phyloP scores from a whole-genome alignment of 306 rosid genomes.

The Cicer bijugum region DNA sequence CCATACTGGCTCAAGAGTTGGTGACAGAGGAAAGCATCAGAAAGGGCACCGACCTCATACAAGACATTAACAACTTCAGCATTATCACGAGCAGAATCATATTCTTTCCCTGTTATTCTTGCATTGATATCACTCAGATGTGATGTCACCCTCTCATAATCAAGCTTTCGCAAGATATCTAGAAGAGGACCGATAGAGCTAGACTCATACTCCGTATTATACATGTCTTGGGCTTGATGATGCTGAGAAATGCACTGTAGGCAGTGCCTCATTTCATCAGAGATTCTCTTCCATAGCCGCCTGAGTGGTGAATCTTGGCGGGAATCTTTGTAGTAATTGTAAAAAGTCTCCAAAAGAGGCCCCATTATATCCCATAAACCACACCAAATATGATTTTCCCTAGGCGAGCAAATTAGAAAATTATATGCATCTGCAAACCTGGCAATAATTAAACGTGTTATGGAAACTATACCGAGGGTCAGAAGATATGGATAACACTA shows the following conservation, averaged over 20 bases:
- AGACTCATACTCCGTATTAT: conserved; percentile 68
- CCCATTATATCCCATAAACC: conserved; percentile 88
- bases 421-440: conserved; percentile 90
- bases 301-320: conserved; percentile 79
- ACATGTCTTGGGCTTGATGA: conserved; percentile 82
- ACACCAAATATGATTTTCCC: conserved; percentile 89
- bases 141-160: conserved; percentile 75
- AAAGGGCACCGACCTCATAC: conserved; percentile 82
- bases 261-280: conserved; percentile 70
- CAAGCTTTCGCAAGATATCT: conserved; percentile 75
- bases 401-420: conserved; percentile 67
- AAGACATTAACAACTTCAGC: conserved; percentile 76
- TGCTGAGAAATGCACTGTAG: conserved; percentile 89
- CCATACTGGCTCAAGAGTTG: conserved; percentile 1
- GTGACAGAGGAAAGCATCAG: conserved; percentile 28
- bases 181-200: conserved; percentile 88
- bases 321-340: conserved; percentile 81
- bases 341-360: conserved; percentile 92
- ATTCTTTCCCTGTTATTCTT: conserved; percentile 58
- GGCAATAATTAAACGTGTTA: conserved; percentile 41
- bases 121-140: conserved; percentile 69
- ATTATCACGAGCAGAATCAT: conserved; percentile 67
- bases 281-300: conserved; percentile 80
- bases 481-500: neutral
- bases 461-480: conserved; percentile 27